A percentile compares a stretch with the other conserved stretches of the same genome.
Evolutionary conservation across 2,329 filamentous ascomycete genomes (phyloP).

Genomic region (Sclerotinia trifoliorum): DNA sequence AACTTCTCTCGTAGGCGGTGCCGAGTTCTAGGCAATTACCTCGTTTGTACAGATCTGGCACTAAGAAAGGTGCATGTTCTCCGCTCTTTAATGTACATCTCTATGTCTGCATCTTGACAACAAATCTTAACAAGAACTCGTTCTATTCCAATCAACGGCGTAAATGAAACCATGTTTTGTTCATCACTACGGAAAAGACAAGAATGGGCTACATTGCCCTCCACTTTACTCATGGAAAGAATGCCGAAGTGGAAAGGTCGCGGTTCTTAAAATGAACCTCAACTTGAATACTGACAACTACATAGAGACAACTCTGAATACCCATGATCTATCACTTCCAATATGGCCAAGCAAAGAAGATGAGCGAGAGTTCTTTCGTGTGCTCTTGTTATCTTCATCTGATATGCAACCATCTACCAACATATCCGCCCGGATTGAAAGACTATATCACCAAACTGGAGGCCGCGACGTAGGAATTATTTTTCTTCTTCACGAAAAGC

Average conservation of each 20-base stretch:
- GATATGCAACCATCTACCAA: conserved; percentile 28
- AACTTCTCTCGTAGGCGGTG: background rate
- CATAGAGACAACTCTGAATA: conserved; percentile 34
- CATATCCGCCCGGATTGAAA: conserved; percentile 37
- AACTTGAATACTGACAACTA: conserved; percentile 17
- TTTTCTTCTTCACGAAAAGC: conserved; percentile 37
- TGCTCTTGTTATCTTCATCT: conserved; percentile 36
- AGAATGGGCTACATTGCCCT: conserved; percentile 36
- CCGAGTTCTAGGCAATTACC: background rate
- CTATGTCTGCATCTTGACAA: too few relatives aligned
- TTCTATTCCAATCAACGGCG: background rate
- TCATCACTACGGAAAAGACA: conserved; percentile 36
- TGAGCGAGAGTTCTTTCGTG: conserved; percentile 29
- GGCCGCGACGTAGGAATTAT: conserved; percentile 38
- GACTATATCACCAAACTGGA: conserved; percentile 38
- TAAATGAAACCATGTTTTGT: conserved; percentile 37
- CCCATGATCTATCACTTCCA: conserved; percentile 38
- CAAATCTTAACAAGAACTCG: background rate
- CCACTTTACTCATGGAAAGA: conserved; percentile 31
- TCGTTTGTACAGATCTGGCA: background rate
- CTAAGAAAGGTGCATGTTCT: background rate
- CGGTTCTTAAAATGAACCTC: background rate
- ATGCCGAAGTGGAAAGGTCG: conserved; percentile 39
- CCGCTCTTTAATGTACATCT: background rate
- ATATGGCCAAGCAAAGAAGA: conserved; percentile 25